Percentiles rank a stretch among this genome's conserved stretches.
Conservation (phyloP, 176 grass and related monocot species). For the Juncus inflexus region DNA sequence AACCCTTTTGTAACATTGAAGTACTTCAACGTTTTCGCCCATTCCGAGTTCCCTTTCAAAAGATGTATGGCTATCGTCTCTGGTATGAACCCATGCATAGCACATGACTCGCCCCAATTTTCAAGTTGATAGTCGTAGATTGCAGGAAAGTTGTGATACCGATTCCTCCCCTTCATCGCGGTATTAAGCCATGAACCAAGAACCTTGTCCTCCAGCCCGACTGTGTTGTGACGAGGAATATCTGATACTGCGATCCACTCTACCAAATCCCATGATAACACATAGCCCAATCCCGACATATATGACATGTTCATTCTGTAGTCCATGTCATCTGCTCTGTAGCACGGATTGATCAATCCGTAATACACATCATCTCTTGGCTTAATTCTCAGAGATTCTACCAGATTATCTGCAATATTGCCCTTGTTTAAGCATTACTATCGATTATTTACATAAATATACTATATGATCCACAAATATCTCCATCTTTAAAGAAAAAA, state of each 20-base stretch:
- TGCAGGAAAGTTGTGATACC: constrained; percentile 35
- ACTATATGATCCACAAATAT: too few species aligned
- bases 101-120: constrained; percentile 34
- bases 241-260: constrained; percentile 50
- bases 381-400: constrained; percentile 27
- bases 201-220: constrained; percentile 60
- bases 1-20: constrained; percentile 57
- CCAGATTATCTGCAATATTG: constrained; percentile 22
- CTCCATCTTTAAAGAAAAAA: too few species aligned
- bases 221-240: constrained; percentile 28
- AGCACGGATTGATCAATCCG: constrained; percentile 58
- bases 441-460: too few species aligned
- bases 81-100: constrained; percentile 50
- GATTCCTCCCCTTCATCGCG: constrained; percentile 51
- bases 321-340: constrained; percentile 31
- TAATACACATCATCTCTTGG: constrained; percentile 46
- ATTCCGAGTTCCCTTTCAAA: constrained; percentile 53
- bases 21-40: constrained; percentile 55
- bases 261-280: constrained; percentile 71
- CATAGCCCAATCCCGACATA: constrained; percentile 79
- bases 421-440: too few species aligned
- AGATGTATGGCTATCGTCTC: constrained; percentile 76
- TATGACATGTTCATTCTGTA: constrained; percentile 55
- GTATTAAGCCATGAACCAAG: constrained; percentile 56
- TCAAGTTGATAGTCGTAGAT: constrained; percentile 55